Evolutionary conservation across 2,329 filamentous ascomycete species (phyloP).

Genomic region (Aspergillus pseudoglaucus): DNA sequence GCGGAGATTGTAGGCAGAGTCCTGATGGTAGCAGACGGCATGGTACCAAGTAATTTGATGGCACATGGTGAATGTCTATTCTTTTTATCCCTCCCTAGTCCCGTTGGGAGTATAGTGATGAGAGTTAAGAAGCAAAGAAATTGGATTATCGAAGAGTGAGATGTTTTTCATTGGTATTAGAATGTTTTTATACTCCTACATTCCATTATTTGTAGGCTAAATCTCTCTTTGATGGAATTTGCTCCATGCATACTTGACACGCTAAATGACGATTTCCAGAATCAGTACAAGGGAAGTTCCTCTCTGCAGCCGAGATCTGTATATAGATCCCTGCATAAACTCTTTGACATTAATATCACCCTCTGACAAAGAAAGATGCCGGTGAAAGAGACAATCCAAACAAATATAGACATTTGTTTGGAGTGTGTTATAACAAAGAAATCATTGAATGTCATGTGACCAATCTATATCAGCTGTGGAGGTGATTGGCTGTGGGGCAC

Average conservation of each 20-base stretch:
- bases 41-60: constrained; percentile 18
- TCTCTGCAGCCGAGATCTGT: background rate
- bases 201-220: no score
- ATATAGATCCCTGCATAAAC: background rate
- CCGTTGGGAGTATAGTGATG: background rate
- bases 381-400: background rate
- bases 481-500: constrained; percentile 15
- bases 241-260: no score
- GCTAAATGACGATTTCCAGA: background rate
- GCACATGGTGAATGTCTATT: constrained; percentile 13
- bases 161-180: background rate
- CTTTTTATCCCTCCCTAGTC: background rate
- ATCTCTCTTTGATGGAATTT: no score
- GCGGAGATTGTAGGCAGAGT: constrained; percentile 3
- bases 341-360: background rate
- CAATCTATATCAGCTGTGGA: constrained; percentile 1
- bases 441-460: constrained; percentile 1
- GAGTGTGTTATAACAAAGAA: background rate
- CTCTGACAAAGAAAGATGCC: background rate
- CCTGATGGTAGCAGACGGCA: constrained; percentile 15
- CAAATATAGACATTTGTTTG: no score
- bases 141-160: background rate
- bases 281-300: no score
- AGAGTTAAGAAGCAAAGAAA: background rate
- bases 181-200: background rate